Percentiles rank a stretch among this genome's conserved stretches.
These are phyloP conservation scores for Canavalia gladiata DNA, from an alignment of 306 rosid species.

Conservation along the genomic window DNA sequence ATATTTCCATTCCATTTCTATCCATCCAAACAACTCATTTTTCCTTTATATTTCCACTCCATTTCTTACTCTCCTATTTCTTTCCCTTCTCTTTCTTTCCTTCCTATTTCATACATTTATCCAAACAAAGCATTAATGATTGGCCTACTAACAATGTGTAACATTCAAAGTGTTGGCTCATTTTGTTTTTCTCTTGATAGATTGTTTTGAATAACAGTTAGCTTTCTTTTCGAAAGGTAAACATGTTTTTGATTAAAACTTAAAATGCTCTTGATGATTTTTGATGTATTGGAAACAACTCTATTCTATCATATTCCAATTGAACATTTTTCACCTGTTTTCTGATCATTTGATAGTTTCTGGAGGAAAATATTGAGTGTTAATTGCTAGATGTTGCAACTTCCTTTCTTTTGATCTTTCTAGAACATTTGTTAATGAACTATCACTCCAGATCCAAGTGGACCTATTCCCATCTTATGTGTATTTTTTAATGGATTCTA, in stretches of 20 bases:
- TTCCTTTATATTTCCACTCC: too few species aligned
- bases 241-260: not conserved
- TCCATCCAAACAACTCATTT: too few species aligned
- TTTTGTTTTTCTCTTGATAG: conserved; percentile 22
- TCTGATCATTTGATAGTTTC: not conserved
- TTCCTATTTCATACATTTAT: too few species aligned
- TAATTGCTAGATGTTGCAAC: not conserved
- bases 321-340: conserved; percentile 2
- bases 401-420: not conserved
- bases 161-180: not conserved
- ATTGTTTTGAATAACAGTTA: not conserved
- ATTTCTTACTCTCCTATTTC: too few species aligned
- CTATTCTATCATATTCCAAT: not conserved
- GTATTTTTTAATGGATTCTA: not conserved
- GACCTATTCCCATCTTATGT: not conserved
- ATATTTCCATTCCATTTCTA: too few species aligned
- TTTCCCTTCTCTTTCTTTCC: too few species aligned
- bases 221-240: not conserved
- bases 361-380: not conserved
- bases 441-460: not conserved
- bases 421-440: not conserved
- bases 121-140: too few species aligned
- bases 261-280: not conserved
- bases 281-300: not conserved
- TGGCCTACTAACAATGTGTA: not conserved